These are phyloP conservation scores for Phialemonium atrogriseum DNA, from an alignment of 2,329 filamentous ascomycete genomes.

Conservation along the genomic window DNA sequence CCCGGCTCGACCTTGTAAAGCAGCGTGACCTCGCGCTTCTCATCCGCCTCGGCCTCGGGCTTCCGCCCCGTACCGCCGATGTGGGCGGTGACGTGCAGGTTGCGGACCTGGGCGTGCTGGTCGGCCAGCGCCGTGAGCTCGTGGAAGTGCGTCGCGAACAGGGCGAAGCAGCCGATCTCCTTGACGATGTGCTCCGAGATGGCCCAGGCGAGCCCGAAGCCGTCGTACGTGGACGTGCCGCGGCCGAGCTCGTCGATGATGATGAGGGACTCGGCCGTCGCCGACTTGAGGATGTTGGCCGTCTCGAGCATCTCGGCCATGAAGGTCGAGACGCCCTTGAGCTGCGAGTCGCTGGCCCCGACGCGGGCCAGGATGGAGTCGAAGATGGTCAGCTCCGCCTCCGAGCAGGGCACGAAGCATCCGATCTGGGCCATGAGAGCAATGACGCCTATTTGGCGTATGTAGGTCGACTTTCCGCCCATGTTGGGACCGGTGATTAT, in stretches of 20 bases:
- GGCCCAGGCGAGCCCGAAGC: conserved; percentile 97
- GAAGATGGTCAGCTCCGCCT: conserved; percentile 90
- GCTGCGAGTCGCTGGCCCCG: conserved; percentile 89
- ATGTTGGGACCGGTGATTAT: conserved; percentile 98
- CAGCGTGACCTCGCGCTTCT: conserved; percentile 80
- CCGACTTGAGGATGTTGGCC: conserved; percentile 95
- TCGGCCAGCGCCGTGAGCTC: conserved; percentile 89
- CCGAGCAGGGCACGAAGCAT: conserved; percentile 86
- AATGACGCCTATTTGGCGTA: conserved; percentile 93
- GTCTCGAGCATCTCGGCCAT: conserved; percentile 99
- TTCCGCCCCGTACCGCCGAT: conserved; percentile 48
- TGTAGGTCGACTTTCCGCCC: conserved; percentile 98
- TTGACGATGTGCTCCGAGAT: conserved; percentile 96
- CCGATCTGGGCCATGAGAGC: conserved; percentile 96
- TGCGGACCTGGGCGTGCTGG: conserved; percentile 78
- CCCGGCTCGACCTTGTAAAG: conserved; percentile 95
- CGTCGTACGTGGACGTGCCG: conserved; percentile 95
- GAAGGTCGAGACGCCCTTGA: conserved; percentile 96
- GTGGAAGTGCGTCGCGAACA: conserved; percentile 98
- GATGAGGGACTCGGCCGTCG: conserved; percentile 89
- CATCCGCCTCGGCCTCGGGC: conserved; percentile 28
- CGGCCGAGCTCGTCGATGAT: conserved; percentile 97
- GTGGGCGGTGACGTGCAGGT: conserved; percentile 93
- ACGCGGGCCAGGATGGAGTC: conserved; percentile 95
- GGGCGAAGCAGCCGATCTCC: conserved; percentile 86